phyloP scores from a whole-genome alignment of 2,329 filamentous ascomycete genomes.

The Claviceps maximensis region DNA sequence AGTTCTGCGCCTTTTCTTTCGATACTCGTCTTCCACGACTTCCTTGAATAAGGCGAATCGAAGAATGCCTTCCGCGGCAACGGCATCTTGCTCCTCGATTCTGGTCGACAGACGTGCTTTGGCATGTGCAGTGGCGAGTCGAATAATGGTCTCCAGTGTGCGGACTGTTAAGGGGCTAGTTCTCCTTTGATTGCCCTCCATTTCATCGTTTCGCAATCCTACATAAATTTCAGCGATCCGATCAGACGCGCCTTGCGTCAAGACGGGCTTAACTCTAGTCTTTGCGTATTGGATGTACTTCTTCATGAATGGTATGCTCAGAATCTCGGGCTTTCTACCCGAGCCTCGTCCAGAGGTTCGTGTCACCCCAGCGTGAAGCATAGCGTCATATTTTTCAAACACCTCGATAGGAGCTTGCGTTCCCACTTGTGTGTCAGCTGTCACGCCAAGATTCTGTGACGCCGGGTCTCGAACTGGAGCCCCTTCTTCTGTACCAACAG shows the following conservation, averaged over 20 bases:
- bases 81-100: slow-evolving; percentile 80
- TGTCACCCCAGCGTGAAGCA: slow-evolving; percentile 87
- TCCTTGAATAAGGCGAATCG: slow-evolving; percentile 97
- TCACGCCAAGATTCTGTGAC: slow-evolving; percentile 75
- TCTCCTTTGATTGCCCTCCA: slow-evolving; percentile 84
- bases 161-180: slow-evolving; percentile 93
- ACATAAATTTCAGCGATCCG: slow-evolving; percentile 88
- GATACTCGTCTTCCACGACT: slow-evolving; percentile 64
- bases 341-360: slow-evolving; percentile 60
- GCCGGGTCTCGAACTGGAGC: slow-evolving; percentile 83
- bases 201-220: slow-evolving; percentile 84
- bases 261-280: slow-evolving; percentile 71
- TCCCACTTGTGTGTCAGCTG: slow-evolving; percentile 62
- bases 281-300: slow-evolving; percentile 99
- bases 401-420: slow-evolving; percentile 71
- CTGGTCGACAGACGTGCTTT: slow-evolving; percentile 79
- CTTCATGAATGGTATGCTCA: slow-evolving; percentile 97
- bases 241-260: slow-evolving; percentile 84
- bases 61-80: slow-evolving; percentile 77
- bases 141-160: slow-evolving; percentile 96
- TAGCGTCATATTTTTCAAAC: slow-evolving; percentile 90
- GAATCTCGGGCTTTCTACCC: slow-evolving; percentile 67
- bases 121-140: slow-evolving; percentile 88
- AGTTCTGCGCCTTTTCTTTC: slow-evolving; percentile 70
- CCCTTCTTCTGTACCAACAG: slow-evolving; percentile 85